Base-by-base conservation (phyloP, 2,329 filamentous ascomycete species). In the Talaromyces sp. region DNA sequence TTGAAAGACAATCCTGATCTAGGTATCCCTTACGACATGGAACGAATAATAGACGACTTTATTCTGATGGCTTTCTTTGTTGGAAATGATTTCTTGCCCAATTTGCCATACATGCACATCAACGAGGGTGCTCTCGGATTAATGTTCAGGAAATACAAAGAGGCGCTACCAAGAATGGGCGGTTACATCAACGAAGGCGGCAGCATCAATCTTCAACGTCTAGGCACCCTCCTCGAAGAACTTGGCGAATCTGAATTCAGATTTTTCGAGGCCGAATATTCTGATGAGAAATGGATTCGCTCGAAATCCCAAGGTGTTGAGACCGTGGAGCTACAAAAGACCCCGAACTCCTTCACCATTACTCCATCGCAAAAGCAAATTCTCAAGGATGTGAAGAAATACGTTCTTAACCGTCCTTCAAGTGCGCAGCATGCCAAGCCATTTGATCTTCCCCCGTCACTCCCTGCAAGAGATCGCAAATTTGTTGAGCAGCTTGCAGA, bases 31-130 rank as follows among this genome's bases (percentile, higher is more conserved):
- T 99, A 96, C 73, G 90, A 99, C 72, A 89, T 99, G 83, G 95
- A 99, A 81, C 87, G 90, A 66, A 87, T 99, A 72, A 98, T 99
- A 79, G 95, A 99, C 75, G 95, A 99, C 81, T 99, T 99, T 77
- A 98, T 99, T 73, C 85, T 99, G 64, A 97, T 99, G 92, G 94
- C 93, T 55, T 99, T 99, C 81, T 99, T 99, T 76, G 92, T 99
- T 70, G 95, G 95, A 73, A 99, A 99, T 77, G 95, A 99, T 84
- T 99, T 99, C 80, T 84, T 99, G 75, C 95, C 95, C 3, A 97
- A 99, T 77, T 83, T 99, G 62, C 96, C 96, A 5, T 91, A 96
- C 72, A 79, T 99, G 66, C 95, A 99, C 77, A 99, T 99, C 78
- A 99, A 99, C 76, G 96, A 99, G 77, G 96, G 95, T 66, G 95